Conservation (phyloP, 108 stramenopile genomes). For the Pelagomonas calceolata region DNA sequence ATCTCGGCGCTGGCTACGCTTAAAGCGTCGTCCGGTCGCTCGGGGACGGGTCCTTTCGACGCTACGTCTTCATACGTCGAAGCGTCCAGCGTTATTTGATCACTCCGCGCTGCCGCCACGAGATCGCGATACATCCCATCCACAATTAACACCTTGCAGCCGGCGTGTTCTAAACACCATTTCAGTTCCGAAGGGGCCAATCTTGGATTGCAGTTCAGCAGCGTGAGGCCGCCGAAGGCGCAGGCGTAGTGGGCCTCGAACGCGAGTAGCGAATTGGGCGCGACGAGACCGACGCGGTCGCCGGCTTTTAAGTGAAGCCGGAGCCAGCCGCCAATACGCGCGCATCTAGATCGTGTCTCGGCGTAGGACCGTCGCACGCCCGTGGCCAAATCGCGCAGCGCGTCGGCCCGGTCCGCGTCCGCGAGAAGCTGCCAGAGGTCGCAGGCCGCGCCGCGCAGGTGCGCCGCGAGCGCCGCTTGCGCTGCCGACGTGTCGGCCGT, state of each 20-base stretch:
- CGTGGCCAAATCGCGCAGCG: background rate
- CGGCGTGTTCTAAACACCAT: constrained; percentile 4
- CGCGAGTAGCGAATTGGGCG: background rate
- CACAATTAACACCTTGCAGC: constrained; percentile 1
- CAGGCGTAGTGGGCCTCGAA: background rate
- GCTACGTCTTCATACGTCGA: background rate
- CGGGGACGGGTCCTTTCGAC: too few species aligned
- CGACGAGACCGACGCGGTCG: constrained; percentile 6
- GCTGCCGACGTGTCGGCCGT: background rate
- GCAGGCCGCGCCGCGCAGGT: background rate
- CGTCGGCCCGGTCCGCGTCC: background rate
- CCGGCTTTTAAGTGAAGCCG: background rate
- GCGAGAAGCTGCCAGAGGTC: background rate
- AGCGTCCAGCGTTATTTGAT: too few species aligned
- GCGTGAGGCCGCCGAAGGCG: background rate
- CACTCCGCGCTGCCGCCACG: background rate
- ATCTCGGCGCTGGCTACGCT: constrained; percentile 13
- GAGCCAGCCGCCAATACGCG: constrained; percentile 4
- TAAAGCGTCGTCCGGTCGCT: too few species aligned
- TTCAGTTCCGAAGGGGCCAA: constrained; percentile 5
- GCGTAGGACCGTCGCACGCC: background rate
- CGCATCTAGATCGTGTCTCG: background rate
- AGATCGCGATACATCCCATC: background rate
- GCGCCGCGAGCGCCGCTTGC: background rate
- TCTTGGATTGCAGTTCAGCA: constrained; percentile 9